Conservation (phyloP, 129 eudicot genomes). For the Silybum marianum region DNA sequence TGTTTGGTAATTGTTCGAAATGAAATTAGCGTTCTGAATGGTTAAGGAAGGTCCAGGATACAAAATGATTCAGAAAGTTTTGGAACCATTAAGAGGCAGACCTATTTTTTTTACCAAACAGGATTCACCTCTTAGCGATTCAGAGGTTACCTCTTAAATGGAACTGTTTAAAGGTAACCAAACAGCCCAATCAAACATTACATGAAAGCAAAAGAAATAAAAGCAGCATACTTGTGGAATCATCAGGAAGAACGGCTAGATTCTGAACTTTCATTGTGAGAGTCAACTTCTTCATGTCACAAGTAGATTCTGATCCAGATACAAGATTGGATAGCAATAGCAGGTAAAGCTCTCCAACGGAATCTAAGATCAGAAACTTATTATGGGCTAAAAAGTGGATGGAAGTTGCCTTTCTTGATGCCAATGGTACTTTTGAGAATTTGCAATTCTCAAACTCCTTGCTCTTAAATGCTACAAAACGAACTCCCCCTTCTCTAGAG, state of each 20-base stretch:
- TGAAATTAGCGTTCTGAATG: too few relatives aligned
- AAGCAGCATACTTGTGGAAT: slow-evolving; percentile 50
- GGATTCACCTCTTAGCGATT: too few relatives aligned
- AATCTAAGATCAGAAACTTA: slow-evolving; percentile 72
- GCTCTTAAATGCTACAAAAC: slow-evolving; percentile 61
- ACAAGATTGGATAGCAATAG: slow-evolving; percentile 47
- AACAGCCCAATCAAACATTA: background rate
- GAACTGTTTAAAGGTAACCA: too few relatives aligned
- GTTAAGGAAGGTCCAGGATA: too few relatives aligned
- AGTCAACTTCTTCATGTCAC: slow-evolving; percentile 55
- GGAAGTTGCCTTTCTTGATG: slow-evolving; percentile 59
- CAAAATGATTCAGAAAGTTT: too few relatives aligned
- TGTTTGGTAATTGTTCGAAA: too few relatives aligned
- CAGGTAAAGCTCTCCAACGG: slow-evolving; percentile 66
- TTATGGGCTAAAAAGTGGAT: slow-evolving; percentile 64
- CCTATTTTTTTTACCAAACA: too few relatives aligned
- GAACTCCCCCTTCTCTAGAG: slow-evolving; percentile 57
- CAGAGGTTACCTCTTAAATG: too few relatives aligned
- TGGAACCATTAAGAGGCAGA: too few relatives aligned
- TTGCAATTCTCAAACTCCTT: slow-evolving; percentile 37
- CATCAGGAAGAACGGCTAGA: slow-evolving; percentile 71
- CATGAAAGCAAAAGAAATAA: background rate
- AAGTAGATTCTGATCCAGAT: slow-evolving; percentile 46
- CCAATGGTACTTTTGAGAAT: slow-evolving; percentile 29
- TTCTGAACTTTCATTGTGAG: slow-evolving; percentile 64